Evolutionary conservation across 441 rosid species (phyloP), one percentile per base, ranked within the genome.

Genomic region (Bocquillonia castaneifolia): DNA sequence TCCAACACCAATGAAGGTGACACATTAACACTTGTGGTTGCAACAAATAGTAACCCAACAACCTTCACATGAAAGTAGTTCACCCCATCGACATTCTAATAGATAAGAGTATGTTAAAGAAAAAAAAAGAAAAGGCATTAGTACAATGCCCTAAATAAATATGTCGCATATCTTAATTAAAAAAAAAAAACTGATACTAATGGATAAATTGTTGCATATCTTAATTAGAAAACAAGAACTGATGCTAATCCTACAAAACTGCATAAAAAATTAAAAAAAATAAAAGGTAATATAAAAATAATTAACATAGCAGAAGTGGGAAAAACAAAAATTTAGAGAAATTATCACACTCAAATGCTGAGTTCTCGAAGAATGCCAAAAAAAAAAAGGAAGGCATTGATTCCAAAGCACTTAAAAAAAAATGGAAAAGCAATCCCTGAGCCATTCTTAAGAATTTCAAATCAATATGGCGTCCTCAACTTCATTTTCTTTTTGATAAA

Each of bases 1-100:
- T 93, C 98, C 95, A 93, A 74, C 53, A 89, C 92, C 72, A 93
- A 87, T 69, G 98, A 89, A 34, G 98, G 97, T 25, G 98, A 88
- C 51, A 84, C 83, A 12, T 93, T 93, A 62, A 89, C 86, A 72
- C 98, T 86, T 5, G 96, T 91, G 52, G 98, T 91, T 8, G 98
- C 97, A 52, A 91, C 98, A 72, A 91, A 93, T 63, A 91, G 73
- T 7, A 93, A 76, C 40, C 98, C 97, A 73, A 86, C 93, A 65
- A 91, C 94, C 77, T 89, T 93, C 74, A 93, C 97, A 64, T 93
- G 97, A 75, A 93, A 93, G 87, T 76, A 76, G 67, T 93, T 93
- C 50, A 93, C 98, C 36, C 98, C 97, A 66, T 89, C 97, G 52
- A 91, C 85, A 76, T 91, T 88, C 97, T 88, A 63, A 74, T 20